These are phyloP conservation scores for Bauhinia variegata DNA, from an alignment of 306 rosid species.

Conservation along the genomic window DNA sequence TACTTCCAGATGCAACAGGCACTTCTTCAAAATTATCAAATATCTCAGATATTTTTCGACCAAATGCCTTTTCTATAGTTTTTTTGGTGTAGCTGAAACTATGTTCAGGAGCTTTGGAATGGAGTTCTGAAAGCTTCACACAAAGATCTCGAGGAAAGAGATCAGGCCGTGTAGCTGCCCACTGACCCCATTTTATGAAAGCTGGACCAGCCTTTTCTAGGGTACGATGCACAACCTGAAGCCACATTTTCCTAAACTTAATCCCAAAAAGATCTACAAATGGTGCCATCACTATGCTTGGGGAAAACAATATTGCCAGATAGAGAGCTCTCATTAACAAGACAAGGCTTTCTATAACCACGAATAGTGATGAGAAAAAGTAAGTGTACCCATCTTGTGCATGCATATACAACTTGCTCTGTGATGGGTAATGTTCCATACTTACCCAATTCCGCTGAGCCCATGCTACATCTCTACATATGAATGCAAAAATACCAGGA, in stretches of 20 bases:
- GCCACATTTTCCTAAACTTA: constrained; percentile 77
- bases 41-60: constrained; percentile 80
- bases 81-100: constrained; percentile 87
- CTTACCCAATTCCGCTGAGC: constrained; percentile 60
- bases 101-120: constrained; percentile 95
- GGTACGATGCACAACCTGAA: constrained; percentile 74
- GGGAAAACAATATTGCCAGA: constrained; percentile 79
- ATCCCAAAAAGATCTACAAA: constrained; percentile 74
- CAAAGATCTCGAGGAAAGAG: constrained; percentile 96
- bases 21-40: constrained; percentile 91
- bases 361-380: constrained; percentile 51
- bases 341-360: constrained; percentile 65
- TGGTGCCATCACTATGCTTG: constrained; percentile 86
- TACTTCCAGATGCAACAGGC: constrained; percentile 98
- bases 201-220: constrained; percentile 94
- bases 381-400: constrained; percentile 85
- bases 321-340: constrained; percentile 74
- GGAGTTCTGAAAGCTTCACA: constrained; percentile 80
- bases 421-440: constrained; percentile 54
- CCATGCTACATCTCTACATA: constrained; percentile 82
- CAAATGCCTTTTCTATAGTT: constrained; percentile 89
- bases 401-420: constrained; percentile 58
- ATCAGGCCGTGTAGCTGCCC: constrained; percentile 99
- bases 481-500: constrained; percentile 81
- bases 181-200: constrained; percentile 99